Conservation (phyloP, 176 grass and related monocot species). For the Urochloa ruziziensis region DNA sequence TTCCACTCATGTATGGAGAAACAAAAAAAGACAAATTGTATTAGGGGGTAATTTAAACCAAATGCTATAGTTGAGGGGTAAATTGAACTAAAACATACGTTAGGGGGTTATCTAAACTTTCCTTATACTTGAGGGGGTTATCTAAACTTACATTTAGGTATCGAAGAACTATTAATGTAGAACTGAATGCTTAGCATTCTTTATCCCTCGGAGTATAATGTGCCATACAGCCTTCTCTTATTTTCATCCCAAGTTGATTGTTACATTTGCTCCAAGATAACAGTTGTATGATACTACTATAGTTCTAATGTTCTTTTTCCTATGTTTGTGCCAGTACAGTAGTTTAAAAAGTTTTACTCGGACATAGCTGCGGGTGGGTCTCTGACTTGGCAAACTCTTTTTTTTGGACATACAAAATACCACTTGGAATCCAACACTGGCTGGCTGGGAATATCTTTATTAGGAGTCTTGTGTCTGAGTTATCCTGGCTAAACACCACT, state of each 20-base stretch:
- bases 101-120: no score
- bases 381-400: background rate
- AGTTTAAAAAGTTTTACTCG: background rate
- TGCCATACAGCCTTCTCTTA: background rate
- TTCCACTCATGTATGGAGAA: no score
- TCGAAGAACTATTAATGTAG: background rate
- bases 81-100: no score
- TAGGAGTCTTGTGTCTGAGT: background rate
- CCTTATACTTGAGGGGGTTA: no score
- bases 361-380: background rate
- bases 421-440: background rate
- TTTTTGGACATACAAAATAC: background rate
- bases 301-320: background rate
- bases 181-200: background rate
- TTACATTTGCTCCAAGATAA: constrained; percentile 2
- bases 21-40: no score
- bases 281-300: background rate
- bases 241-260: background rate
- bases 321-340: background rate
- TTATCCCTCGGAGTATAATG: background rate
- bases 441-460: background rate
- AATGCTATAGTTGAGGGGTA: no score
- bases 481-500: background rate
- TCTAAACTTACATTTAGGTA: constrained; percentile 11
- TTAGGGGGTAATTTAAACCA: no score